Evolutionary conservation across 352 stramenopile genomes (phyloP).

Genomic region (Phytophthora vignae): DNA sequence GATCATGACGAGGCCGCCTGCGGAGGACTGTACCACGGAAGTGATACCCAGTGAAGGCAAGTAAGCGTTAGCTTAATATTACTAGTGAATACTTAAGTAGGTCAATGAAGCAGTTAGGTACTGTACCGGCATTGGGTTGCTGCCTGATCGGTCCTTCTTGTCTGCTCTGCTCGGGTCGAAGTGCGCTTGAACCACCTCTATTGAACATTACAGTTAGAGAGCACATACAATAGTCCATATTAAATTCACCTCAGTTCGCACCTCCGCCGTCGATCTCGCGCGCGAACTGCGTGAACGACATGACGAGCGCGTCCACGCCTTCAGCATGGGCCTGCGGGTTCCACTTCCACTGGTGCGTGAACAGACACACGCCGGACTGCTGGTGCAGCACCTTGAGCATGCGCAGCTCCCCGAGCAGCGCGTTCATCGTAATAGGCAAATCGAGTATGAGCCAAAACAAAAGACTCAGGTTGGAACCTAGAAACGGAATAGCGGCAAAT

Average conservation of each 20-base stretch:
- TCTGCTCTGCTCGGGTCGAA: slow-evolving; percentile 56
- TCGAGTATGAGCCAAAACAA: background rate
- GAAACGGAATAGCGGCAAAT: background rate
- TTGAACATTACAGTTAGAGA: slow-evolving; percentile 32
- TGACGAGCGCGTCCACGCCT: slow-evolving; percentile 78
- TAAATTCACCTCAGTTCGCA: slow-evolving; percentile 21
- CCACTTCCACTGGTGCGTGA: slow-evolving; percentile 87
- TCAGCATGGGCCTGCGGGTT: slow-evolving; percentile 74
- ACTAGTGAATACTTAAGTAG: background rate
- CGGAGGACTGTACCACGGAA: slow-evolving; percentile 36
- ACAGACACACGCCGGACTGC: slow-evolving; percentile 73
- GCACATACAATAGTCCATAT: slow-evolving; percentile 18
- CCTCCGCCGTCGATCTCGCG: slow-evolving; percentile 86
- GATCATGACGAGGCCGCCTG: slow-evolving; percentile 76
- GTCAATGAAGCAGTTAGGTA: background rate
- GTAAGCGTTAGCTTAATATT: background rate
- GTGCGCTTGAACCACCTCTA: slow-evolving; percentile 77
- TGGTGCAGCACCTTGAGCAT: slow-evolving; percentile 82
- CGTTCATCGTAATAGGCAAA: slow-evolving; percentile 33
- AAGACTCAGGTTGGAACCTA: background rate
- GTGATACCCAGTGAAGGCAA: background rate
- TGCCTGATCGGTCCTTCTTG: slow-evolving; percentile 39
- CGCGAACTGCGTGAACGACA: slow-evolving; percentile 87
- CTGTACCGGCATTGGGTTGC: slow-evolving; percentile 34
- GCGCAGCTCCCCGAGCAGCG: slow-evolving; percentile 55